Base-by-base conservation (phyloP, 179 eudicot species). In the Beta macrorhiza region DNA sequence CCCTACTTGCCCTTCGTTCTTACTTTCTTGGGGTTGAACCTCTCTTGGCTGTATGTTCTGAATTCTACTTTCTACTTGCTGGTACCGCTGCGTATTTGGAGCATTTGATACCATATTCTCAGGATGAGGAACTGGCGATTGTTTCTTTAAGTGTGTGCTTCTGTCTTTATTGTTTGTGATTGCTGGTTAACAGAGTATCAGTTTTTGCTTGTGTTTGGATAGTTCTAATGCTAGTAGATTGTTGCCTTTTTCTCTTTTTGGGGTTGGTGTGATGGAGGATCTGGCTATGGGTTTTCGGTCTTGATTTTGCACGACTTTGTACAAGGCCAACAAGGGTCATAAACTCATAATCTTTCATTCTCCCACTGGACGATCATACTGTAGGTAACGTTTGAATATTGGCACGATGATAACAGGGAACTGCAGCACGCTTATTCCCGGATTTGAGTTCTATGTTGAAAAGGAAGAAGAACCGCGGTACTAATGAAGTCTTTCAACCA, bases 251-350 rank as follows among this genome's bases (percentile, higher is more conserved):
- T 53, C 78, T 79, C 73, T 85, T 83, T 85, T 75, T 87, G 92
- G 99, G 98, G 99, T 78, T 96, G 99, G 98, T 92, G 97, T 94
- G 86, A 97, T 69, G 93, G 97, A 71, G 99, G 99, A 88, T 96
- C 91, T 87, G 91, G 91, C 70, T 96, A 94, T 81, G 99, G 99
- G 69, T 72, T 92, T 75, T 96, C 97, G 99, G 78, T 89, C 75
- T 85, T 94, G 80, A 97, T 96, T 87, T 25, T 25, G 25, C 25
- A 25, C 75, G 15, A 22, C 19, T 14, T 59, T 57, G 59, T 67
- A 37, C 42, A 37, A 37, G 42, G 42, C 42, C 42, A 37, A 47
- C 59, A 61, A 19, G 56, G 7, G 10, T 71, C 32, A 29, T 14
- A 45, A 2, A 55, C 22, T 44, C 32, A 29, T 14, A 45, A 2